Percentiles rank a stretch among this genome's conserved stretches.
phyloP scores from a whole-genome alignment of 1,284 basidiomycete species.

The Irpex sp. region DNA sequence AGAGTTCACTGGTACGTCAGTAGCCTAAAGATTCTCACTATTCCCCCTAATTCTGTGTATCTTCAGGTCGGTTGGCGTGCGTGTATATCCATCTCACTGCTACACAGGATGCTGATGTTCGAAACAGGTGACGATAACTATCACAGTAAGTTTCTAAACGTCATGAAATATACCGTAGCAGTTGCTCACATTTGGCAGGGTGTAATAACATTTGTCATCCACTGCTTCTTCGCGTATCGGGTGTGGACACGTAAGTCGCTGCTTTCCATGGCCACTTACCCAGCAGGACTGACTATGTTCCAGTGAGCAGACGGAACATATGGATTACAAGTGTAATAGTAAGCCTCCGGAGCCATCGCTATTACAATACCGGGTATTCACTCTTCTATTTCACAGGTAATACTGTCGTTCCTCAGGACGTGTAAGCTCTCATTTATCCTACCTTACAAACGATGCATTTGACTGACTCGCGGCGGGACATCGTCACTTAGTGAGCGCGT shows the following conservation, averaged over 20 bases:
- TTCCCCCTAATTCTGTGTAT: not conserved
- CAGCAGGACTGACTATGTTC: not conserved
- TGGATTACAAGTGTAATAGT: slow-evolving; percentile 9
- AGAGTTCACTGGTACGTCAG: slow-evolving; percentile 7
- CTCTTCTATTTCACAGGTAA: not conserved
- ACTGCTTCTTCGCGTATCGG: slow-evolving; percentile 13
- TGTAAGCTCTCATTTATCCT: not conserved
- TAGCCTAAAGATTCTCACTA: not conserved
- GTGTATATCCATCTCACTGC: not conserved
- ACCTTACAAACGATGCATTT: not conserved
- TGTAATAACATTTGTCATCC: slow-evolving; percentile 11
- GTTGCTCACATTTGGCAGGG: not conserved
- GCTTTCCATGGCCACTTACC: not conserved
- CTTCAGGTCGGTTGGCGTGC: slow-evolving; percentile 9
- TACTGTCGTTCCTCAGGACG: slow-evolving; percentile 10
- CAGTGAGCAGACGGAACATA: slow-evolving; percentile 13
- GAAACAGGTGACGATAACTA: slow-evolving; percentile 11
- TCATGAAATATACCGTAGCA: not conserved
- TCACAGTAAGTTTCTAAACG: slow-evolving; percentile 4
- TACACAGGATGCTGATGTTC: not conserved
- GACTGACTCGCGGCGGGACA: not conserved
- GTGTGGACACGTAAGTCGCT: slow-evolving; percentile 13
- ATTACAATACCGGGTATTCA: not conserved
- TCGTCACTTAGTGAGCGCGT: slow-evolving; percentile 10
- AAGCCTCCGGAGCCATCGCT: not conserved